A percentile compares a stretch with the other conserved stretches of the same genome.
phyloP scores from a whole-genome alignment of 495 filamentous ascomycete genomes.

The Hypoxylon subgilvum region DNA sequence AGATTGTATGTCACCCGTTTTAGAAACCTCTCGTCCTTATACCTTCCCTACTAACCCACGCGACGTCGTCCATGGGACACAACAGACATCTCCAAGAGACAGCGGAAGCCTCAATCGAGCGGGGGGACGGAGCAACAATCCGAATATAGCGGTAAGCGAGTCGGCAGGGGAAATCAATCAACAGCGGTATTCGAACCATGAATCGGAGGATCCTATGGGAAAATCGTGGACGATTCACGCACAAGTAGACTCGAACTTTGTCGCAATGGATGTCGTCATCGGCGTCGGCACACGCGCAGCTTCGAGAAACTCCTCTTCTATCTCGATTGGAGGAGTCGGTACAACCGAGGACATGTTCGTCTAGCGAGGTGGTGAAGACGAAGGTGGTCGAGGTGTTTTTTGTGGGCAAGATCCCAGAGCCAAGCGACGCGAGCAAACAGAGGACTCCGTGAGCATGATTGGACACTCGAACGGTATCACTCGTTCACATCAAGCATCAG shows the following conservation, averaged over 20 bases:
- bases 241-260: slow-evolving; percentile 21
- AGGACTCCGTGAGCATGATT: slow-evolving; percentile 16
- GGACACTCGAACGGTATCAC: slow-evolving; percentile 12
- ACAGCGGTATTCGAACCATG: slow-evolving; percentile 20
- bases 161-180: slow-evolving; percentile 20
- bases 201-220: slow-evolving; percentile 4
- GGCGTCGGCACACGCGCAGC: slow-evolving; percentile 15
- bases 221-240: slow-evolving; percentile 13
- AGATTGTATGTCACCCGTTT: too few relatives aligned
- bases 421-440: slow-evolving; percentile 11
- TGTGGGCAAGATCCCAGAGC: neutral
- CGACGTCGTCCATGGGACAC: slow-evolving; percentile 30
- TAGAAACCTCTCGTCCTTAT: too few relatives aligned
- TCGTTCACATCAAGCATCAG: slow-evolving; percentile 15
- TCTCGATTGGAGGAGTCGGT: slow-evolving; percentile 32
- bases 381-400: neutral
- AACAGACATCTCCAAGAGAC: slow-evolving; percentile 26
- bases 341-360: slow-evolving; percentile 19
- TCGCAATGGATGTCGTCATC: slow-evolving; percentile 12
- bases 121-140: slow-evolving; percentile 13
- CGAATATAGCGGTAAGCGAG: slow-evolving; percentile 28
- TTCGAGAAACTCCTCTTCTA: slow-evolving; percentile 21
- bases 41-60: too few relatives aligned
- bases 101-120: slow-evolving; percentile 15
- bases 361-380: slow-evolving; percentile 5